Evolutionary conservation across 2,329 filamentous ascomycete species (phyloP).

Genomic region (Coniochaeta hoffmannii): DNA sequence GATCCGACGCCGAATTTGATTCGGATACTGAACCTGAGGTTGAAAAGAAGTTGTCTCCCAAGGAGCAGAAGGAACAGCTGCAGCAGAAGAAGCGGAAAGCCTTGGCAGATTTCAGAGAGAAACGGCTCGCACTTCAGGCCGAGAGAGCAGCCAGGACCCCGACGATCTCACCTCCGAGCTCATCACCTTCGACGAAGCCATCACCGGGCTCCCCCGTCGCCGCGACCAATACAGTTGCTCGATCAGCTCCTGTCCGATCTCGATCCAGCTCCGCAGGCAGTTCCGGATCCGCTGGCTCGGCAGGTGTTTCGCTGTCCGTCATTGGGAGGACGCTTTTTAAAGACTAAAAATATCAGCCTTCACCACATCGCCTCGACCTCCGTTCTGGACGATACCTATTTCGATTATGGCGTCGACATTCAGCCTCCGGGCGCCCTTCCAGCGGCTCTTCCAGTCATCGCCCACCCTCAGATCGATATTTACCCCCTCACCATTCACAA

Average conservation of each 20-base stretch:
- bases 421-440: neutral
- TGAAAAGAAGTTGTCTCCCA: neutral
- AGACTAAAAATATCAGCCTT: too few relatives aligned
- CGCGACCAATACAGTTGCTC: too few relatives aligned
- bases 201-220: neutral
- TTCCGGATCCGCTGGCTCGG: too few relatives aligned
- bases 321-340: too few relatives aligned
- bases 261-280: too few relatives aligned
- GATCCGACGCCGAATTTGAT: neutral
- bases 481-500: neutral
- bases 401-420: neutral
- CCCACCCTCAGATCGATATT: neutral
- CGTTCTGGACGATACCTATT: too few relatives aligned
- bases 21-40: neutral
- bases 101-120: neutral
- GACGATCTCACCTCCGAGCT: neutral
- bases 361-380: too few relatives aligned
- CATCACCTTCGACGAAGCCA: too few relatives aligned
- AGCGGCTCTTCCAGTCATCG: neutral
- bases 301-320: too few relatives aligned
- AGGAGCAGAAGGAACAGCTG: neutral
- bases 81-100: too few relatives aligned
- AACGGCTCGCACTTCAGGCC: neutral
- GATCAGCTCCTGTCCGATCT: too few relatives aligned
- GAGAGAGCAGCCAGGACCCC: neutral